Conservation (phyloP, 1,139 yeast genomes). For the Hyphopichia khmerensis region DNA sequence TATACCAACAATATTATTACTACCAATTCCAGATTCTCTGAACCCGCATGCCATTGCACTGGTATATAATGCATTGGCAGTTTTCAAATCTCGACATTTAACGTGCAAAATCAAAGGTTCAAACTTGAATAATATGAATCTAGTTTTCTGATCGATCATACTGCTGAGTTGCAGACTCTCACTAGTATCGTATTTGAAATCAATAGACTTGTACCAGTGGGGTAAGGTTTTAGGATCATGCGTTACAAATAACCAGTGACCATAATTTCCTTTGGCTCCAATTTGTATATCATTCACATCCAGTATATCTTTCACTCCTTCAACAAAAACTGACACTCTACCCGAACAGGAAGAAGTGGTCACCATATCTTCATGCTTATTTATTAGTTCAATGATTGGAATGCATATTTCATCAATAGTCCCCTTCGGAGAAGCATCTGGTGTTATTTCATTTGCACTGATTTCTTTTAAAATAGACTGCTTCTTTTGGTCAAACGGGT, state of each 20-base stretch:
- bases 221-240: constrained; percentile 56
- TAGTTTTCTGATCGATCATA: constrained; percentile 20
- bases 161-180: constrained; percentile 2
- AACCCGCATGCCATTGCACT: constrained; percentile 83
- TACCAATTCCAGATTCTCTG: constrained; percentile 83
- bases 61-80: constrained; percentile 63
- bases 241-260: constrained; percentile 80
- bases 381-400: constrained; percentile 70
- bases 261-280: constrained; percentile 87
- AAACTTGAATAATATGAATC: constrained; percentile 70
- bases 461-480: constrained; percentile 56
- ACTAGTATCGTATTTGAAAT: constrained; percentile 19
- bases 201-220: constrained; percentile 48
- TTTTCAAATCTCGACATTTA: constrained; percentile 60
- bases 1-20: constrained; percentile 75
- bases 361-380: constrained; percentile 63
- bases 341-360: constrained; percentile 92
- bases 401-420: constrained; percentile 69
- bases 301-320: constrained; percentile 46
- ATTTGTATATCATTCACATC: constrained; percentile 35
- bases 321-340: constrained; percentile 75
- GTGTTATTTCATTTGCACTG: constrained; percentile 38
- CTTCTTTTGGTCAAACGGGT: constrained; percentile 72
- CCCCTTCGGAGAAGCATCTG: constrained; percentile 84
- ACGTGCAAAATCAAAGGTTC: constrained; percentile 86